Evolutionary conservation across 2,329 filamentous ascomycete genomes (phyloP).

Genomic region (Claviceps maximensis): DNA sequence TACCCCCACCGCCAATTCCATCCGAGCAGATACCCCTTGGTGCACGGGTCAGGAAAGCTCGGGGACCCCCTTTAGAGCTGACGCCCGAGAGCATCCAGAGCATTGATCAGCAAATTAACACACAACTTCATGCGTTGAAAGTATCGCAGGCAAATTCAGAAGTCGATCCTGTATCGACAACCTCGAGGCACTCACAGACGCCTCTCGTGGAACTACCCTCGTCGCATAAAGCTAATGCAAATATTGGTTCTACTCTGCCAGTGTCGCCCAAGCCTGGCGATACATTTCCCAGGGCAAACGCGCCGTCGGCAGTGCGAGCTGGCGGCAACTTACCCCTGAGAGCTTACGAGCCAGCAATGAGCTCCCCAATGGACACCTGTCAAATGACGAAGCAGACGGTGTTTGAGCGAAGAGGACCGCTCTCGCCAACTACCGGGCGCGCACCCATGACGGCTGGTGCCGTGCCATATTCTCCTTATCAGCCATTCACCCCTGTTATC

Average conservation of each 20-base stretch:
- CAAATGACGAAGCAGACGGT: slow-evolving; percentile 50
- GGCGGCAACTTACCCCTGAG: slow-evolving; percentile 46
- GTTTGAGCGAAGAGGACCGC: slow-evolving; percentile 41
- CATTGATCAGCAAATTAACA: slow-evolving; percentile 44
- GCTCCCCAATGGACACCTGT: slow-evolving; percentile 33
- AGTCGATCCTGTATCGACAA: slow-evolving; percentile 37
- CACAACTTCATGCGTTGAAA: slow-evolving; percentile 21
- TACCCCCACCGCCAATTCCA: slow-evolving; percentile 44
- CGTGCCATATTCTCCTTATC: slow-evolving; percentile 65
- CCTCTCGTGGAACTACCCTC: slow-evolving; percentile 38
- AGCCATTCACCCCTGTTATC: slow-evolving; percentile 62
- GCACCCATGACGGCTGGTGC: slow-evolving; percentile 50
- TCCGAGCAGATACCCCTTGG: slow-evolving; percentile 28
- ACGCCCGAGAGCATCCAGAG: slow-evolving; percentile 30
- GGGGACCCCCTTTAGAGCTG: slow-evolving; percentile 18
- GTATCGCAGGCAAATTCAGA: slow-evolving; percentile 27
- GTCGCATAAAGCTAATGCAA: slow-evolving; percentile 24
- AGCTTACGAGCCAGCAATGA: slow-evolving; percentile 44
- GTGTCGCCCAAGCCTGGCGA: slow-evolving; percentile 37
- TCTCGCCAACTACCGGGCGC: slow-evolving; percentile 43
- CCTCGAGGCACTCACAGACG: slow-evolving; percentile 36
- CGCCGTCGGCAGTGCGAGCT: slow-evolving; percentile 42
- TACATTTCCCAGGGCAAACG: slow-evolving; percentile 34
- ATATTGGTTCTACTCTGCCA: slow-evolving; percentile 25
- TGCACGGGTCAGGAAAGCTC: slow-evolving; percentile 13